These are phyloP conservation scores for Picochlorum sp. DNA, from an alignment of 139 green algal genomes.

Conservation along the genomic window DNA sequence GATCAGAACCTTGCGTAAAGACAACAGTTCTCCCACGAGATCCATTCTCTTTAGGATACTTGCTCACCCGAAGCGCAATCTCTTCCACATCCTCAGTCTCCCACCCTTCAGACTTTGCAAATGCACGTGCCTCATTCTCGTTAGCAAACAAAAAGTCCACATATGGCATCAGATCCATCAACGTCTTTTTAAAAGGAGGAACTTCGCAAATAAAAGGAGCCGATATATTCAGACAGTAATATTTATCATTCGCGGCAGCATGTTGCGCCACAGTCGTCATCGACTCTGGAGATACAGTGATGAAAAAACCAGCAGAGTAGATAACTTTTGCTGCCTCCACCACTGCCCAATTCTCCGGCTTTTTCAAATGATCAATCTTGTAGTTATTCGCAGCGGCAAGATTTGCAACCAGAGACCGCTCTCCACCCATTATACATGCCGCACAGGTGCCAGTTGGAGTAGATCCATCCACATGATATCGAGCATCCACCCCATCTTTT, in stretches of 20 bases:
- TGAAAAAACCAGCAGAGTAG: constrained; percentile 97
- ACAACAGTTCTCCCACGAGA: constrained; percentile 69
- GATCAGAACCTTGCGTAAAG: constrained; percentile 84
- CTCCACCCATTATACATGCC: constrained; percentile 73
- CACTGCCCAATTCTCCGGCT: constrained; percentile 68
- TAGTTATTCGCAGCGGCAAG: constrained; percentile 97
- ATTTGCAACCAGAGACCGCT: constrained; percentile 93
- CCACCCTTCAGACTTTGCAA: constrained; percentile 87
- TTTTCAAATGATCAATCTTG: constrained; percentile 70
- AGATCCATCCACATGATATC: constrained; percentile 77
- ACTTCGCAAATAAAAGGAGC: constrained; percentile 95
- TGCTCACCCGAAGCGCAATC: constrained; percentile 71
- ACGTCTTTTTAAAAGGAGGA: constrained; percentile 76
- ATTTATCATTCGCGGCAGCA: constrained; percentile 75
- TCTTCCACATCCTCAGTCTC: constrained; percentile 67
- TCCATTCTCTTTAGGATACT: constrained; percentile 73
- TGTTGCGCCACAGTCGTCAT: constrained; percentile 80
- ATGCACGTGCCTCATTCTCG: constrained; percentile 86
- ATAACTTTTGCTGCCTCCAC: constrained; percentile 79
- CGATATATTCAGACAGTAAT: constrained; percentile 82
- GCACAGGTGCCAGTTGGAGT: constrained; percentile 90
- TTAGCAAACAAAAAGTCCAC: constrained; percentile 97
- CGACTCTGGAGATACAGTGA: constrained; percentile 84
- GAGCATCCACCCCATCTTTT: constrained; percentile 63
- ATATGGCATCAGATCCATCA: constrained; percentile 73